phyloP scores from a whole-genome alignment of 306 rosid species.

The Cucumis sativus region Cucumber_9930_V3 NC_026658.2:18203001-18203500 shows the following conservation, averaged over 20 bases:
- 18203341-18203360: conserved; percentile 35
- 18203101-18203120: too few relatives aligned
- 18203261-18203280: conserved; percentile 62
- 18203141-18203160: too few relatives aligned
- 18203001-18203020: too few relatives aligned
- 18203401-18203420: conserved; percentile 41
- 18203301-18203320: conserved; percentile 29
- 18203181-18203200: too few relatives aligned
- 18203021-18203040: too few relatives aligned
- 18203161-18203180: too few relatives aligned
- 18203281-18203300: conserved; percentile 31
- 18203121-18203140: too few relatives aligned
- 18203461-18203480: conserved; percentile 56
- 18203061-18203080: too few relatives aligned
- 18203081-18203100: too few relatives aligned
- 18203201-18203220: conserved; percentile 30
- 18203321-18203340: conserved; percentile 72
- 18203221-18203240: conserved; percentile 14
- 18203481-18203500: conserved; percentile 55
- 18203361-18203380: conserved; percentile 33
- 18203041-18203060: too few relatives aligned
- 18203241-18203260: conserved; percentile 47
- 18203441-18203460: conserved; percentile 42
- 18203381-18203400: conserved; percentile 76
- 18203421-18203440: conserved; percentile 34